A percentile compares a stretch with the other conserved stretches of the same genome.
phyloP scores from a whole-genome alignment of 2,329 filamentous ascomycete species.

The Trichoderma pleuroti region DNA sequence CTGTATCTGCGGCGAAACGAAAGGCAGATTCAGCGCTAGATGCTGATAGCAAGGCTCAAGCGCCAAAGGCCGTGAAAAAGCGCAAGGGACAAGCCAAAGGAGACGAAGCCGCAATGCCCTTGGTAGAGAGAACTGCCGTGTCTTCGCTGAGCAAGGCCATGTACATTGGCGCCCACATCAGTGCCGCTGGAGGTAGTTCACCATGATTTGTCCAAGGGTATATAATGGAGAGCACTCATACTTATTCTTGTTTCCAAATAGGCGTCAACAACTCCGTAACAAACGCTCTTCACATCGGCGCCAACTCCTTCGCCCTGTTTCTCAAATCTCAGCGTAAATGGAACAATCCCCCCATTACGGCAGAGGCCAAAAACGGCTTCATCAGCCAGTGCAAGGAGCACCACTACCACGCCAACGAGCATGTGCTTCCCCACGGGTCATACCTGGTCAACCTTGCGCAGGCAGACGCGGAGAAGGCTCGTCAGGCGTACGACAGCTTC shows the following conservation, averaged over 20 bases:
- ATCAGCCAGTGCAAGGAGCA: conserved; percentile 63
- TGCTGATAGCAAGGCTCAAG: background rate
- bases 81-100: conserved; percentile 34
- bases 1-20: conserved; percentile 24
- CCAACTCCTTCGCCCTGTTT: conserved; percentile 91
- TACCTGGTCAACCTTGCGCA: conserved; percentile 97
- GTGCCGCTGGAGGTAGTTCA: conserved; percentile 71
- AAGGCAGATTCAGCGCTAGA: conserved; percentile 20
- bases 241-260: conserved; percentile 32
- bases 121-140: conserved; percentile 65
- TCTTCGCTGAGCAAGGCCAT: conserved; percentile 63
- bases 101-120: conserved; percentile 47
- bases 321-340: conserved; percentile 96
- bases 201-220: background rate
- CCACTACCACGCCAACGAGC: conserved; percentile 65
- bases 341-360: conserved; percentile 73
- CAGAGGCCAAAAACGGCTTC: conserved; percentile 67
- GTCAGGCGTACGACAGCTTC: conserved; percentile 82
- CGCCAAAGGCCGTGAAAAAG: conserved; percentile 18
- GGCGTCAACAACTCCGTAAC: conserved; percentile 84
- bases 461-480: conserved; percentile 71
- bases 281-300: conserved; percentile 77
- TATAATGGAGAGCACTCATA: background rate
- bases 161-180: conserved; percentile 90
- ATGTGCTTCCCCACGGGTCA: conserved; percentile 86